These are phyloP conservation scores for Cyberlindnera mrakii DNA, from an alignment of 805 yeast genomes.

Conservation along the genomic window DNA sequence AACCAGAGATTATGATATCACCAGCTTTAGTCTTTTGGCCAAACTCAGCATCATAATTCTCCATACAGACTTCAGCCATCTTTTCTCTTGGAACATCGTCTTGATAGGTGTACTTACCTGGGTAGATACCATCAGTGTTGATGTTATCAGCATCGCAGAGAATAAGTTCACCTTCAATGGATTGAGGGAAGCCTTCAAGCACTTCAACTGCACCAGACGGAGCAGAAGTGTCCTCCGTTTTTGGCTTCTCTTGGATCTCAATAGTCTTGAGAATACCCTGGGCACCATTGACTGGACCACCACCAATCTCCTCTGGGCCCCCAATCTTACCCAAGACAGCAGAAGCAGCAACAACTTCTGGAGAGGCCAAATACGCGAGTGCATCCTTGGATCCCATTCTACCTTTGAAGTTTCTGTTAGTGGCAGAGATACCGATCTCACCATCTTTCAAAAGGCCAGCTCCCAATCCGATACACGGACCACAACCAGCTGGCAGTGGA, in stretches of 20 bases:
- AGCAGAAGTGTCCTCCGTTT: conserved; percentile 15
- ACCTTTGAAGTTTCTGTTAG: conserved; percentile 97
- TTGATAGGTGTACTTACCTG: conserved; percentile 98
- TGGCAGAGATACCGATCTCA: conserved; percentile 97
- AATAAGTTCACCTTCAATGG: conserved; percentile 85
- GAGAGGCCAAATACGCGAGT: conserved; percentile 90
- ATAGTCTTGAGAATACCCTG: conserved; percentile 41
- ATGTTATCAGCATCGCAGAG: conserved; percentile 95
- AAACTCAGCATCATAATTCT: conserved; percentile 91
- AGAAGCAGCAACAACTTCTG: conserved; percentile 97
- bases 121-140: conserved; percentile 98
- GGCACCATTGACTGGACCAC: conserved; percentile 43
- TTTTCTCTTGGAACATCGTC: conserved; percentile 92
- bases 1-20: conserved; percentile 89
- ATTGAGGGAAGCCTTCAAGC: conserved; percentile 84
- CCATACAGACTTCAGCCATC: conserved; percentile 99
- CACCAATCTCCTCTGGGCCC: conserved; percentile 80
- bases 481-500: conserved; percentile 97
- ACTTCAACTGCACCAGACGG: conserved; percentile 55
- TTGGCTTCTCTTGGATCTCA: conserved; percentile 25
- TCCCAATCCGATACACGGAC: conserved; percentile 98
- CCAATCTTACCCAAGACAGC: conserved; percentile 95
- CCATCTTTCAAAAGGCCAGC: conserved; percentile 91
- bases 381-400: conserved; percentile 99
- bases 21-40: conserved; percentile 74